Evolutionary conservation across 139 green algal species (phyloP), one percentile per base, ranked within the genome.

Genomic region (Chlamydomonas applanata): DNA sequence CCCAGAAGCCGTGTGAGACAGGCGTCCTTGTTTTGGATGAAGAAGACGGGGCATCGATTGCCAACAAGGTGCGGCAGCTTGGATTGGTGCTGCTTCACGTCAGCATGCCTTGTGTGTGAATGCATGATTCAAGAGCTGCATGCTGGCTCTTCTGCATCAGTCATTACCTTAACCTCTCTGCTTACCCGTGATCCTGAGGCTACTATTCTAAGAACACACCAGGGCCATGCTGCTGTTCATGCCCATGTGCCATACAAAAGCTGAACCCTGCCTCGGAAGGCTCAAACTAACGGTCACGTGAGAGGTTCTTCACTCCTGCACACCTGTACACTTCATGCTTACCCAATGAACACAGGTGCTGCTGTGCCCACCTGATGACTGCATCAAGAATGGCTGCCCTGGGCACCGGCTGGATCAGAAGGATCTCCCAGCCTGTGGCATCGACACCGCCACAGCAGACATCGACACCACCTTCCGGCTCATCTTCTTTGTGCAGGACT

Each of bases 401-500:
- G 64, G 64, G 19, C 64, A 71, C 64, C 35, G 36, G 13, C 5
- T 56, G 16, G 30, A 17, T 27, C 22, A 57, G 35, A 71, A 71
- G 64, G 64, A 56, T 34, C 11, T 71, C 33, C 64, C 34, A 14
- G 64, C 35, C 9, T 71, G 64, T 33, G 64, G 64, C 33, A 71
- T 71, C 34, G 64, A 71, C 35, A 71, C 64, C 9, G 24, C 25
- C 11, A 56, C 64, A 7, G 64, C 64, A 54, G 35, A 27, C 64
- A 71, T 71, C 33, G 64, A 34, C 64, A 71, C 34, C 5, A 22
- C 25, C 33, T 71, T 57, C 64, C 19, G 29, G 14, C 64, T 71
- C 13, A 27, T 32, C 4, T 71, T 56, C 64, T 9, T 33, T 4
- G 64, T 71, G 35, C 56, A 71, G 7, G 64, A 71, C 60, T 67